Base-by-base conservation (phyloP, 2,329 filamentous ascomycete species). In the Ascochyta pisi region DNA sequence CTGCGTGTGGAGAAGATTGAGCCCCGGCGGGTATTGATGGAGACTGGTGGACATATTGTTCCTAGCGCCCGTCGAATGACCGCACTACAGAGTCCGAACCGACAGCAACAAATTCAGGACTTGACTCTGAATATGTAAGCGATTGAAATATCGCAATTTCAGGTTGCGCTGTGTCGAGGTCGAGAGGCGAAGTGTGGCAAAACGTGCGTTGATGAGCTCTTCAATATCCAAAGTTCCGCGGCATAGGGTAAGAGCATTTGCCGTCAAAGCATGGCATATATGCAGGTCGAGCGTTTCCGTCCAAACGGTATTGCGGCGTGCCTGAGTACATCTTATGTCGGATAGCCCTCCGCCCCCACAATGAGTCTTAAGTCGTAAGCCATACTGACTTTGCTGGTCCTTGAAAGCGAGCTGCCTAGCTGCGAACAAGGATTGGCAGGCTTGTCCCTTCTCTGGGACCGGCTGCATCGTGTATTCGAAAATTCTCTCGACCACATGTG, bases 1-100 rank as follows among this genome's bases (percentile, higher is more conserved):
- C 65, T 79, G 82, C 50, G 83, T 81, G 43, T 85, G 84, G 63
- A 75, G 63, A 63, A 74, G 71, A 67, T 70, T 70, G 68, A 73
- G 73, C 37, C 66, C 67, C 59, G 69, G 68, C 52, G 68, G 65
- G 59, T 75, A 75, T 58, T 75, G 74, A 65, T 76, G 70, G 58
- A 73, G 68, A 66, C 68, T 73, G 58, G 71, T 73, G 64, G 73
- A 76, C 63, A 76, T 74, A 67, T 74, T 76, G 62, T 64, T 69
- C 64, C 65, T 71, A 68, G 67, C 62, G 64, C 56, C 66, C 67
- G 65, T 65, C 49, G 59, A 56, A 60, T 52, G 66, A 59, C 67
- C 69, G 67, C 66, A 68, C 68, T 64, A 66, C 67, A 65, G 61
- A 62, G 46, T 65, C 63, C 57, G 61, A 58, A 55, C 61, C 46